Conservation (phyloP, 2,329 filamentous ascomycete genomes). For the Ceratocystis colombiana region DNA sequence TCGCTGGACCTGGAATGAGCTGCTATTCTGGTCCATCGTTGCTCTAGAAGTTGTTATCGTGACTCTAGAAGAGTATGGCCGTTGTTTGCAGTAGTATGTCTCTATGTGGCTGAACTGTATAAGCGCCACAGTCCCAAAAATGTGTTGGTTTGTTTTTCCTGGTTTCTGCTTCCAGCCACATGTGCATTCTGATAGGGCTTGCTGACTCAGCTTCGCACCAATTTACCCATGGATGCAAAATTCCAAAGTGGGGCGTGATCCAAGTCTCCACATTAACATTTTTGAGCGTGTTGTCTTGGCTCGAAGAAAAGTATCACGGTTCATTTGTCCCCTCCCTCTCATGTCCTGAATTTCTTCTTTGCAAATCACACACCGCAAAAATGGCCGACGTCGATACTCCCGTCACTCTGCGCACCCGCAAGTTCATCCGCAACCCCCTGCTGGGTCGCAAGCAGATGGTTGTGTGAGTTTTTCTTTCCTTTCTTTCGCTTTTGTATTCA, state of each 20-base stretch:
- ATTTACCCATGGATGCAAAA: not conserved
- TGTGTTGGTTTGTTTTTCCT: not conserved
- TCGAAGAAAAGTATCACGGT: slow-evolving; percentile 18
- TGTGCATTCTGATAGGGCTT: not conserved
- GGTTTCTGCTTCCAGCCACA: not conserved
- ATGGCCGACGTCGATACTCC: slow-evolving; percentile 78
- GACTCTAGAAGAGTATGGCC: not conserved
- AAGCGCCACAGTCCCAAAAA: not conserved
- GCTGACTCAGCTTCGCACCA: slow-evolving; percentile 14
- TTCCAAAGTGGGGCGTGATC: slow-evolving; percentile 8
- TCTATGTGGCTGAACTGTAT: not conserved
- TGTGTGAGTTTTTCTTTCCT: slow-evolving; percentile 60
- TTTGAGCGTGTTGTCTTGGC: slow-evolving; percentile 13
- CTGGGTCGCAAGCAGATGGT: slow-evolving; percentile 99
- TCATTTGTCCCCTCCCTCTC: slow-evolving; percentile 15
- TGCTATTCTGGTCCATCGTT: not conserved
- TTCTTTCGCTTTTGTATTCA: not conserved
- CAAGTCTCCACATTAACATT: slow-evolving; percentile 12
- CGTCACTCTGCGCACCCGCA: slow-evolving; percentile 91
- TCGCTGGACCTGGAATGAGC: slow-evolving; percentile 32
- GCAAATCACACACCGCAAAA: slow-evolving; percentile 43
- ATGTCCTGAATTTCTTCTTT: slow-evolving; percentile 14
- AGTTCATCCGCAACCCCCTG: slow-evolving; percentile 99
- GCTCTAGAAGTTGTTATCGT: not conserved
- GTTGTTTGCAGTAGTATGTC: not conserved